phyloP scores from a whole-genome alignment of 2,329 filamentous ascomycete species.

The Escovopsis weberi region DNA sequence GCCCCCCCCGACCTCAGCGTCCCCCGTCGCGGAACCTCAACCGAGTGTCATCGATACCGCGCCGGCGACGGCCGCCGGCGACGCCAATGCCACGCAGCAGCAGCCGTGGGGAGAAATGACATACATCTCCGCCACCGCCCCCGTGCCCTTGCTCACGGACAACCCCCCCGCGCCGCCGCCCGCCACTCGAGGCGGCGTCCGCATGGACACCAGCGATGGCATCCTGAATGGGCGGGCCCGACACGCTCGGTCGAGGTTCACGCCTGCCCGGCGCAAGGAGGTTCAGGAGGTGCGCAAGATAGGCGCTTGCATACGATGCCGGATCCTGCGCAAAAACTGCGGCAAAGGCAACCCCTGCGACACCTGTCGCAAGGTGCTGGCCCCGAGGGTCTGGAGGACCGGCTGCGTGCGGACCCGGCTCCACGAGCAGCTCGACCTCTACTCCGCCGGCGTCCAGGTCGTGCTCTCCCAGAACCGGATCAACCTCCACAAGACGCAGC shows the following conservation, averaged over 20 bases:
- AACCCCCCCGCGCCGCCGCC: slow-evolving; percentile 18
- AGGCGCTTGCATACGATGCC: slow-evolving; percentile 51
- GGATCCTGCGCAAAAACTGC: slow-evolving; percentile 52
- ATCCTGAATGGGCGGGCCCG: slow-evolving; percentile 32
- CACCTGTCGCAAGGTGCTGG: slow-evolving; percentile 48
- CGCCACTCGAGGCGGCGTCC: slow-evolving; percentile 32
- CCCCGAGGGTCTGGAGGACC: slow-evolving; percentile 49
- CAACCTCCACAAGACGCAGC: slow-evolving; percentile 36
- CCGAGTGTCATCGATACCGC: slow-evolving; percentile 4
- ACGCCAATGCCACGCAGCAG: slow-evolving; percentile 10
- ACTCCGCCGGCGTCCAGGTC: slow-evolving; percentile 48
- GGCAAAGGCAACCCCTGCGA: slow-evolving; percentile 49
- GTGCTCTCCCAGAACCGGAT: slow-evolving; percentile 46
- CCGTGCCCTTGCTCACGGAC: slow-evolving; percentile 18
- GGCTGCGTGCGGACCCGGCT: slow-evolving; percentile 49
- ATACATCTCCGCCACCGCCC: slow-evolving; percentile 25
- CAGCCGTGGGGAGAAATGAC: slow-evolving; percentile 42
- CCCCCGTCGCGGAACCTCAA: too few species aligned
- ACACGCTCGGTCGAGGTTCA: slow-evolving; percentile 43
- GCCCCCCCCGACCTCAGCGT: slow-evolving; percentile 15
- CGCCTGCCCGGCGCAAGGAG: slow-evolving; percentile 43
- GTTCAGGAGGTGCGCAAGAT: slow-evolving; percentile 51
- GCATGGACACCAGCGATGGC: slow-evolving; percentile 33
- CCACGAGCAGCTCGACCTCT: slow-evolving; percentile 46
- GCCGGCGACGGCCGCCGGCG: slow-evolving; percentile 5